phyloP scores from a whole-genome alignment of 176 grass and related monocot species.

The Tillandsia fasciculata region DNA sequence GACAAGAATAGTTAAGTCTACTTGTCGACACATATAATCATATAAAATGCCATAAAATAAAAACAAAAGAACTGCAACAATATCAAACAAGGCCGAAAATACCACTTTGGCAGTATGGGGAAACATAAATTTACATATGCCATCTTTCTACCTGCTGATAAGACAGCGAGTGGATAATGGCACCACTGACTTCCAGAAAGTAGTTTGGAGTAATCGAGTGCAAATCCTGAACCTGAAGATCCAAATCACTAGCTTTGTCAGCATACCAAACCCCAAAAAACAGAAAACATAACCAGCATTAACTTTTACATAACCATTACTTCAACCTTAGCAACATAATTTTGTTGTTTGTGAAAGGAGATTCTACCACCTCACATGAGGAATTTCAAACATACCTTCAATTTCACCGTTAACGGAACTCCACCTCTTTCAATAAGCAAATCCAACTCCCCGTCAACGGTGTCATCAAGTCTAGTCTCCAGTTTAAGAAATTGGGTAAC shows the following conservation, averaged over 20 bases:
- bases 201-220: constrained; percentile 96
- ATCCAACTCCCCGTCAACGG: constrained; percentile 55
- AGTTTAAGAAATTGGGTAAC: constrained; percentile 89
- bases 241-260: constrained; percentile 2
- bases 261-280: constrained; percentile 7
- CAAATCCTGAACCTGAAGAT: constrained; percentile 84
- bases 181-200: constrained; percentile 96
- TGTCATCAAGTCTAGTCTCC: constrained; percentile 90
- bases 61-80: too few species aligned
- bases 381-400: constrained; percentile 43
- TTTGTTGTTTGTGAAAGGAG: background rate
- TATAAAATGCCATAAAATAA: too few species aligned
- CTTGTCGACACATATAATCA: too few species aligned
- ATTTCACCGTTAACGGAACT: constrained; percentile 46
- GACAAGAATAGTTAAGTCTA: too few species aligned
- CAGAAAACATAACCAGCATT: constrained; percentile 4
- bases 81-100: background rate
- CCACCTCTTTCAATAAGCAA: constrained; percentile 91
- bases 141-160: constrained; percentile 67
- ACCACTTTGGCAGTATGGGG: background rate
- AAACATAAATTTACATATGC: background rate
- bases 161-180: constrained; percentile 85
- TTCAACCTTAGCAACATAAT: background rate
- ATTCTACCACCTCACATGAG: background rate
- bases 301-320: background rate